These are phyloP conservation scores for Fusarium albosuccineum DNA, from an alignment of 2,329 filamentous ascomycete species.

Conservation along the genomic window DNA sequence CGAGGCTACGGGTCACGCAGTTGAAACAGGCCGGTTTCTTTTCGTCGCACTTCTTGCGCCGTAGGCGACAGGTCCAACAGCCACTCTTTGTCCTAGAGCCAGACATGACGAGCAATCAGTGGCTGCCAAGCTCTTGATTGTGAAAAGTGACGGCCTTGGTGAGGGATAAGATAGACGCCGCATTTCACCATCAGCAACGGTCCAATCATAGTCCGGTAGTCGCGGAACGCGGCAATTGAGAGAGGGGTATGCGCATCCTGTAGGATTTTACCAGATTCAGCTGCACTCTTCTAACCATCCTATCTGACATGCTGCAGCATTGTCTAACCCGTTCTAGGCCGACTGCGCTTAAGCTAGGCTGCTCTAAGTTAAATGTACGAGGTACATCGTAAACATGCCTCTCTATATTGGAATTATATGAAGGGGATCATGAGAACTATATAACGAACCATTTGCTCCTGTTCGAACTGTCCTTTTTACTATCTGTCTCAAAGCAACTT, in stretches of 20 bases:
- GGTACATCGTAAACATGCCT: background rate
- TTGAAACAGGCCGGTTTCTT: conserved; percentile 5
- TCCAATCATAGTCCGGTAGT: background rate
- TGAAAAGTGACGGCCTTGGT: background rate
- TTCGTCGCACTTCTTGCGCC: conserved; percentile 27
- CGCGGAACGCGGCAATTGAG: background rate
- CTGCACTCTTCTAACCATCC: no score
- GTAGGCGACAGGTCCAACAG: conserved; percentile 20
- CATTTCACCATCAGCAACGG: background rate
- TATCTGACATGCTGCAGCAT: no score
- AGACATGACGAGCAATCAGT: conserved; percentile 4
- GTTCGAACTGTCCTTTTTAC: no score
- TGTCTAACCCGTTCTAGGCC: background rate
- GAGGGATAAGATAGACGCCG: background rate
- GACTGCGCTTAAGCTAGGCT: conserved; percentile 24
- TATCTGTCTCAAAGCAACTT: background rate
- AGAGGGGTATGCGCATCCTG: no score
- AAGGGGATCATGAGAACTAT: background rate
- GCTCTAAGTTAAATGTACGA: background rate
- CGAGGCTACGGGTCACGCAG: conserved; percentile 4
- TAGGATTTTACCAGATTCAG: no score
- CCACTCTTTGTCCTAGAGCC: conserved; percentile 19
- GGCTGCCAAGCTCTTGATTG: no score
- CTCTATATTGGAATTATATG: background rate
- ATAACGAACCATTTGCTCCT: background rate